These are phyloP conservation scores for Thalassiosira livingstoniorum DNA, from an alignment of 352 stramenopile genomes.

Conservation along the genomic window DNA sequence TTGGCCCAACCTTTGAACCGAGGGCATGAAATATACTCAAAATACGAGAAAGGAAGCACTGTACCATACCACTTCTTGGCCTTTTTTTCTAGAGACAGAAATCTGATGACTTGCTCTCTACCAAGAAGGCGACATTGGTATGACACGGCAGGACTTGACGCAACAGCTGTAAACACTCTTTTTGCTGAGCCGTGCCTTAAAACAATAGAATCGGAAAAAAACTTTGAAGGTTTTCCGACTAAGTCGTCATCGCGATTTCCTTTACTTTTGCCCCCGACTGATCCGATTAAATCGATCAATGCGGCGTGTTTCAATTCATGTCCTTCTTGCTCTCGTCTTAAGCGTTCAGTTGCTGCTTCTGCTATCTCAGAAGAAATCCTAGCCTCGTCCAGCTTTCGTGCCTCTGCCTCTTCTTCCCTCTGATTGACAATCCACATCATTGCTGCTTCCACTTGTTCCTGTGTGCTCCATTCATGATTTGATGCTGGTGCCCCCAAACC, in stretches of 20 bases:
- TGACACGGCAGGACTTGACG: background rate
- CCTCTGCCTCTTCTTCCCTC: conserved; percentile 54
- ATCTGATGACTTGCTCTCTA: conserved; percentile 40
- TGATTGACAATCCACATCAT: conserved; percentile 67
- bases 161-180: conserved; percentile 29
- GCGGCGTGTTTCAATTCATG: conserved; percentile 30
- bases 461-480: conserved; percentile 19
- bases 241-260: too few relatives aligned
- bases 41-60: conserved; percentile 60
- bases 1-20: conserved; percentile 47
- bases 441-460: conserved; percentile 56
- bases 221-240: conserved; percentile 30
- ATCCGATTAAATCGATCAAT: conserved; percentile 47
- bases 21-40: conserved; percentile 40
- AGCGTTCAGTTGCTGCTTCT: conserved; percentile 35
- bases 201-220: conserved; percentile 51
- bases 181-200: conserved; percentile 37
- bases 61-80: conserved; percentile 62
- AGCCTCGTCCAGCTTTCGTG: conserved; percentile 51
- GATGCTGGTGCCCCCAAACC: background rate
- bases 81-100: conserved; percentile 55
- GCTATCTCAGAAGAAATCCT: conserved; percentile 51
- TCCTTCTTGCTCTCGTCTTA: conserved; percentile 30
- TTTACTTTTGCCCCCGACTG: too few relatives aligned
- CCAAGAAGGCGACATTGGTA: conserved; percentile 18